A percentile compares a stretch with the other conserved stretches of the same genome.
phyloP scores from a whole-genome alignment of 768 basidiomycete genomes.

The Amanita rimosa region DNA sequence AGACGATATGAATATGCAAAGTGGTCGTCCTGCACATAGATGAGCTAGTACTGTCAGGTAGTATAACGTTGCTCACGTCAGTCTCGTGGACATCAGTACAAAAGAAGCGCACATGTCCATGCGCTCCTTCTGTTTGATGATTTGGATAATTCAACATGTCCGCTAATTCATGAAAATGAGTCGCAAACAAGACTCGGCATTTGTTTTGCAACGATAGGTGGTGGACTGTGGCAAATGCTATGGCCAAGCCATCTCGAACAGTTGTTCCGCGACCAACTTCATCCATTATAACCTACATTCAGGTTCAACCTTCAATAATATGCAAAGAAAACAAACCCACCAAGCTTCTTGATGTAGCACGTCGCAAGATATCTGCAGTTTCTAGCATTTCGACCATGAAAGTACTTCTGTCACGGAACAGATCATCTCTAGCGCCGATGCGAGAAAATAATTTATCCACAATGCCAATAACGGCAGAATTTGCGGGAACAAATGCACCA shows the following conservation, averaged over 20 bases:
- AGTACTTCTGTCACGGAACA: conserved; percentile 88
- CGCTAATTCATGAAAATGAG: conserved; percentile 94
- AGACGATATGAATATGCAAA: conserved; percentile 82
- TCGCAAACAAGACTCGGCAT: conserved; percentile 89
- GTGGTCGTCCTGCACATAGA: conserved; percentile 43
- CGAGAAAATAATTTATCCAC: conserved; percentile 91
- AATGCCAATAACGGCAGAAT: conserved; percentile 67
- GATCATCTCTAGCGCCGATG: conserved; percentile 89
- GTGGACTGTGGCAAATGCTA: conserved; percentile 86
- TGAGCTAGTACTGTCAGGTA: background rate
- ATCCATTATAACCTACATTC: conserved; percentile 88
- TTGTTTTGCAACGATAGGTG: conserved; percentile 62
- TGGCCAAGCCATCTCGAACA: conserved; percentile 82
- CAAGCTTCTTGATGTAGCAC: conserved; percentile 75
- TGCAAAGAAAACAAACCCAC: conserved; percentile 29
- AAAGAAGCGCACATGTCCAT: conserved; percentile 66
- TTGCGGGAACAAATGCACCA: conserved; percentile 91
- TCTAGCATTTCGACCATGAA: conserved; percentile 99
- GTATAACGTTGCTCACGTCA: conserved; percentile 34
- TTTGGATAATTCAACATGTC: conserved; percentile 64
- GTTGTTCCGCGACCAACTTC: conserved; percentile 98
- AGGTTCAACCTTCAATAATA: background rate
- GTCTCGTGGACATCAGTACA: conserved; percentile 82
- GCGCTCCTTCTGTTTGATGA: conserved; percentile 32
- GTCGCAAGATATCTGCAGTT: conserved; percentile 79